A percentile compares a stretch with the other conserved stretches of the same genome.
phyloP scores from a whole-genome alignment of 2,329 filamentous ascomycete genomes.

The Apiospora pterosperma region DNA sequence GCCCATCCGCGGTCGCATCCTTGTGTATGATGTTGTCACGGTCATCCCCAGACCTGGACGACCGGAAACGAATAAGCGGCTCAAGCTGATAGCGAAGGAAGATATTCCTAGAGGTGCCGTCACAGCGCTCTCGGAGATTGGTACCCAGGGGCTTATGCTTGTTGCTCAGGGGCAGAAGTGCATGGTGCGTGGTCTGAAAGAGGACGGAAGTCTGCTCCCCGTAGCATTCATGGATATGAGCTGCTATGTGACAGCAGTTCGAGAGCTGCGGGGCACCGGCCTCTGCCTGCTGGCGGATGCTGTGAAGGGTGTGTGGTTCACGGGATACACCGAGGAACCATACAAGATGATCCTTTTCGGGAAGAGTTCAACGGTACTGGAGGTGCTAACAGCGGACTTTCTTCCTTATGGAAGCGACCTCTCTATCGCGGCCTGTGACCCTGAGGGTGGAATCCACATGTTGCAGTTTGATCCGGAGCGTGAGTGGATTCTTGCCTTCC shows the following conservation, averaged over 20 bases:
- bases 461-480: conserved; percentile 94
- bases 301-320: conserved; percentile 93
- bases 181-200: conserved; percentile 93
- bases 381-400: conserved; percentile 81
- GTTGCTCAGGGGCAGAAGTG: conserved; percentile 95
- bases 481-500: conserved; percentile 43
- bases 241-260: conserved; percentile 84
- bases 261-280: conserved; percentile 78
- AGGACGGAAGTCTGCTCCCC: conserved; percentile 86
- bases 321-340: conserved; percentile 93
- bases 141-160: conserved; percentile 82
- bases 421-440: conserved; percentile 78
- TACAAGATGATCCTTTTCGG: conserved; percentile 94
- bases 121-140: conserved; percentile 79
- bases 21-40: conserved; percentile 86
- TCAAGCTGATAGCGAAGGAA: conserved; percentile 85
- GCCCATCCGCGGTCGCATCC: conserved; percentile 77
- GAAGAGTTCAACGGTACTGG: conserved; percentile 75
- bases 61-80: conserved; percentile 79
- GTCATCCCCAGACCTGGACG: conserved; percentile 86
- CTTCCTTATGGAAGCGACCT: conserved; percentile 81
- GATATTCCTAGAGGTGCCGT: conserved; percentile 90
- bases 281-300: conserved; percentile 86
- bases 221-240: conserved; percentile 98
- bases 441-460: conserved; percentile 81